phyloP scores from a whole-genome alignment of 805 yeast species.

The Metschnikowia dekortorum region DNA sequence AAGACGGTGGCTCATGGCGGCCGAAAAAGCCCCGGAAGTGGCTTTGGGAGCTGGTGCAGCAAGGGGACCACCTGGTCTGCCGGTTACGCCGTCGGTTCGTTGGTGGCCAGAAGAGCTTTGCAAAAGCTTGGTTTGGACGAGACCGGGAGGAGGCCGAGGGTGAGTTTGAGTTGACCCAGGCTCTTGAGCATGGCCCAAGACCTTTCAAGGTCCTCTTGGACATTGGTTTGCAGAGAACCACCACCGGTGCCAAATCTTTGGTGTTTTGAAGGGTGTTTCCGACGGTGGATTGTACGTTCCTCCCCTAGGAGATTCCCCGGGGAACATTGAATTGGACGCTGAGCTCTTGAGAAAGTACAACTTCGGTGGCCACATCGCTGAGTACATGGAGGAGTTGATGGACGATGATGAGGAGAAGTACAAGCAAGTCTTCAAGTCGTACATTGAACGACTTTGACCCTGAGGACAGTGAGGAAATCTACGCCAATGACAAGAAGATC shows the following conservation, averaged over 20 bases:
- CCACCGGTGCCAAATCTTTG: constrained; percentile 99
- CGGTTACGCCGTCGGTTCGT: constrained; percentile 97
- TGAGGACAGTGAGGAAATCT: constrained; percentile 92
- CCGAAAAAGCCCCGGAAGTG: too few relatives aligned
- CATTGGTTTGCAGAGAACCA: constrained; percentile 99
- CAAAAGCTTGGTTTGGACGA: constrained; percentile 97
- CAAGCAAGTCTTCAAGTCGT: constrained; percentile 92
- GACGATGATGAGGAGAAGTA: constrained; percentile 99
- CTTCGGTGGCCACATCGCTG: constrained; percentile 99
- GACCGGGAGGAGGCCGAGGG: constrained; percentile 99
- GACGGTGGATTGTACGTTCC: constrained; percentile 99
- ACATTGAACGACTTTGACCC: constrained; percentile 97
- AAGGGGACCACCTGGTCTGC: constrained; percentile 94
- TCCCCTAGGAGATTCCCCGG: constrained; percentile 99
- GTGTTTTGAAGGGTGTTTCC: constrained; percentile 99
- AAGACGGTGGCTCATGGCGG: too few relatives aligned
- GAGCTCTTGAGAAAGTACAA: constrained; percentile 97
- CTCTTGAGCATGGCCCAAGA: constrained; percentile 98
- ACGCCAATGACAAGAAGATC: constrained; percentile 87
- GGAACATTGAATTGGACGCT: constrained; percentile 98
- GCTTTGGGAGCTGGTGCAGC: too few relatives aligned
- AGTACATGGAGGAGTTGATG: constrained; percentile 99
- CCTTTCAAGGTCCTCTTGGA: constrained; percentile 99
- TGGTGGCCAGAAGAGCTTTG: constrained; percentile 98
- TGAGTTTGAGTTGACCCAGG: constrained; percentile 97